Percentiles rank a stretch among this genome's conserved stretches.
phyloP scores from a whole-genome alignment of 1,284 basidiomycete genomes.

The Coniferiporia weirii region DNA sequence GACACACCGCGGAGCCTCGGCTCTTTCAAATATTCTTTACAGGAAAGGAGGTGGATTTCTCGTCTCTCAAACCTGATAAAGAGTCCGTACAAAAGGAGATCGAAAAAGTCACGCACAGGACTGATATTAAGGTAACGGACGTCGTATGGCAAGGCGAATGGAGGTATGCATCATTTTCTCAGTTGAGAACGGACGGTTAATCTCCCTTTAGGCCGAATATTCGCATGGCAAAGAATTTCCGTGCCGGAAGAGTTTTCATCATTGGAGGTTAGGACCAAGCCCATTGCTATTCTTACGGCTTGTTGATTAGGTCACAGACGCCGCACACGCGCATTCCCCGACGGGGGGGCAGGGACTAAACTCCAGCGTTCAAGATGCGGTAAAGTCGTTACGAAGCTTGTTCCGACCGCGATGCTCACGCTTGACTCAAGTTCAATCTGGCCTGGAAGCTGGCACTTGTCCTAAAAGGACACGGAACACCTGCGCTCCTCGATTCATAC shows the following conservation, averaged over 20 bases:
- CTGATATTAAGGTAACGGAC: constrained; percentile 31
- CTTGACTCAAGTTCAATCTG: constrained; percentile 31
- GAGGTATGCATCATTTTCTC: constrained; percentile 19
- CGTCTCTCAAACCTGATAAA: constrained; percentile 16
- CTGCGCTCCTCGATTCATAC: constrained; percentile 32
- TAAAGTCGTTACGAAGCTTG: constrained; percentile 18
- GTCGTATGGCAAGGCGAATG: constrained; percentile 28
- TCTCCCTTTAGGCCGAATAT: constrained; percentile 30
- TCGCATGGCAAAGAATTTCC: constrained; percentile 33
- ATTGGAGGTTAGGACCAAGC: constrained; percentile 29
- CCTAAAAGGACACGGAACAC: constrained; percentile 21
- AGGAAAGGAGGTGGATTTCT: constrained; percentile 18
- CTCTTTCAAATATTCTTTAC: not conserved
- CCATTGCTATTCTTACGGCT: not conserved
- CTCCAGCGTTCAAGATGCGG: constrained; percentile 35
- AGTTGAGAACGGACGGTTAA: too few relatives aligned
- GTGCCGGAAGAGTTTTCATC: constrained; percentile 31
- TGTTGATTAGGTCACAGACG: constrained; percentile 27
- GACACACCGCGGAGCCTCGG: not conserved
- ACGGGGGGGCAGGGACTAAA: constrained; percentile 44
- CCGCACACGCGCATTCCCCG: constrained; percentile 40
- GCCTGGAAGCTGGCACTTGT: constrained; percentile 39
- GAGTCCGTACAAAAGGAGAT: constrained; percentile 21
- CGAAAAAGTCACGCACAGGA: constrained; percentile 27
- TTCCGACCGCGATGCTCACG: not conserved